Evolutionary conservation across 345 rosid species (phyloP).

Genomic region (Triadica sebifera): DNA sequence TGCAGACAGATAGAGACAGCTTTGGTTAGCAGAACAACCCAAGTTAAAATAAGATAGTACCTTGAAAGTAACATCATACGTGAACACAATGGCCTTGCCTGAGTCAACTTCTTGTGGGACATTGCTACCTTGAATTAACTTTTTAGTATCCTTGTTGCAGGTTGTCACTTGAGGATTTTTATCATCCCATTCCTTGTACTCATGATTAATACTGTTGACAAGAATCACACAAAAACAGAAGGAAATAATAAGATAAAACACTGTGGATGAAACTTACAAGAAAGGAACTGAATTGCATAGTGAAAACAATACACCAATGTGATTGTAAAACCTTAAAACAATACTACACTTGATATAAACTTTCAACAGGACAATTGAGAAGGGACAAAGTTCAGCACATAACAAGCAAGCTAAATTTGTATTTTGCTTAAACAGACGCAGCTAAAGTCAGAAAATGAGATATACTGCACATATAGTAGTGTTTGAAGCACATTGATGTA

Average conservation of each 20-base stretch:
- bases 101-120: conserved; percentile 85
- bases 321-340: not conserved
- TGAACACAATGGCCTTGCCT: conserved; percentile 76
- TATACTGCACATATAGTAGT: not conserved
- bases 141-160: conserved; percentile 88
- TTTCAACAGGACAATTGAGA: not conserved
- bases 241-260: not conserved
- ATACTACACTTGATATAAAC: not conserved
- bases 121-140: conserved; percentile 75
- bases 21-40: not conserved
- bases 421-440: not conserved
- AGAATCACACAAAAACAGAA: conserved; percentile 8
- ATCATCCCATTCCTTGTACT: conserved; percentile 89
- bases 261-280: not conserved
- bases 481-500: not conserved
- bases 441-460: not conserved
- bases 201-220: conserved; percentile 77
- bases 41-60: conserved; percentile 29
- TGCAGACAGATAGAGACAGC: not conserved
- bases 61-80: conserved; percentile 89
- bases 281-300: not conserved
- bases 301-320: not conserved
- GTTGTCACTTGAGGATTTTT: conserved; percentile 81
- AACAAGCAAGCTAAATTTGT: not conserved
- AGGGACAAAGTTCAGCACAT: too few species aligned